Evolutionary conservation across 108 stramenopile genomes (phyloP).

Genomic region (Skeletonema costatum): DNA sequence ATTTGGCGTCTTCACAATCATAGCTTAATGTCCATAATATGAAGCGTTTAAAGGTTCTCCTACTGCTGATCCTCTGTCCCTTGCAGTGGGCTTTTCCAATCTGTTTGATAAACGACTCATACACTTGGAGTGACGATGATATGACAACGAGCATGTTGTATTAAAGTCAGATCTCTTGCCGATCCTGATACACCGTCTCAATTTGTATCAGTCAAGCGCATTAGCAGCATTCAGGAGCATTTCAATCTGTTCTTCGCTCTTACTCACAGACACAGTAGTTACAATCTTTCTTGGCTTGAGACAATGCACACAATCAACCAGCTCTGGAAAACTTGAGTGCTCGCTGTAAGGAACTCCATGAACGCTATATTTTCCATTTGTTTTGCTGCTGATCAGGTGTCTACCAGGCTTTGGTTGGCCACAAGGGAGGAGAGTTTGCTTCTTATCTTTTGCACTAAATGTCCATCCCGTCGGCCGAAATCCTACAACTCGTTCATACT

Average conservation of each 20-base stretch:
- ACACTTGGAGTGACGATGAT: no score
- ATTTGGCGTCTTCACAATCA: not conserved
- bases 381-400: slow-evolving; percentile 51
- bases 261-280: slow-evolving; percentile 81
- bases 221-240: slow-evolving; percentile 46
- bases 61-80: no score
- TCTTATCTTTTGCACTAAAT: slow-evolving; percentile 19
- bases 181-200: no score
- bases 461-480: slow-evolving; percentile 68
- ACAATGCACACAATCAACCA: slow-evolving; percentile 80
- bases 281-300: slow-evolving; percentile 74
- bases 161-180: no score
- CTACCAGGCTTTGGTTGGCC: slow-evolving; percentile 13
- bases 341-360: slow-evolving; percentile 91
- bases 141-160: no score
- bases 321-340: slow-evolving; percentile 86
- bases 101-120: no score
- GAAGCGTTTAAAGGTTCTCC: no score
- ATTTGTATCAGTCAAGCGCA: no score
- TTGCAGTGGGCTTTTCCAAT: no score
- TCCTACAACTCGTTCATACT: slow-evolving; percentile 63
- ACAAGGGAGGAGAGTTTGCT: slow-evolving; percentile 10
- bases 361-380: slow-evolving; percentile 58
- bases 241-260: slow-evolving; percentile 72
- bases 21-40: not conserved